Evolutionary conservation across 176 grass and related monocot genomes (phyloP), one percentile per base, ranked within the genome.

Genomic region (Musa acuminata): DNA sequence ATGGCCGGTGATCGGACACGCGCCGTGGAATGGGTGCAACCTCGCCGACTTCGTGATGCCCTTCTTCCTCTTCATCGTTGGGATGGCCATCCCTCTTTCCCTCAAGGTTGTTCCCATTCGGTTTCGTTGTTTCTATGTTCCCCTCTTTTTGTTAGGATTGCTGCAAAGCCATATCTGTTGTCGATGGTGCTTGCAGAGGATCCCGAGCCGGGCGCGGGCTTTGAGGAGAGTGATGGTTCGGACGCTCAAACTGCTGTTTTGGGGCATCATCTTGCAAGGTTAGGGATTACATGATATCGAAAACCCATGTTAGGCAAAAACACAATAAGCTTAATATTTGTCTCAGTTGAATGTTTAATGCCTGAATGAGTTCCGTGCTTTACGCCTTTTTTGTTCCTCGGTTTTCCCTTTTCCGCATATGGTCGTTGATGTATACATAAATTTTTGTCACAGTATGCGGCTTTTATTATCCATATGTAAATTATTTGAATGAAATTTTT

Each of bases 21-120:
- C 83, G 12, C 94, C 90, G 1, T 98, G 94, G 94, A 80, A 93
- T 22, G 90, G 90, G 35, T 98, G 94, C 84, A 90, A 98, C 80
- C 94, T 98, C 49, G 94, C 94, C 3, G 90, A 97, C 55, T 97
- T 93, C 75, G 94, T 85, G 76, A 97, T 97, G 94, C 94, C 94
- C 29, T 98, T 80, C 86, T 97, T 97, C 74, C 90, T 98, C 75
- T 98, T 98, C 82, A 98, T 97, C 79, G 87, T 97, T 1, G 94
- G 94, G 73, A 87, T 97, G 85, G 93, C 93, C 53, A 89, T 93
- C 51, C 93, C 93, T 17, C 93, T 97, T 48, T 93, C 93, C 77
- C 93, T 93, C 74, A 97, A 97, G 93, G 93, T 96, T 67, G 7
- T 35, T 22, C 19, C 57, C 8, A 23, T 24, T 2, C 53, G 0